Base-by-base conservation (phyloP, 805 yeast species). In the Kodamaea restingae region DNA sequence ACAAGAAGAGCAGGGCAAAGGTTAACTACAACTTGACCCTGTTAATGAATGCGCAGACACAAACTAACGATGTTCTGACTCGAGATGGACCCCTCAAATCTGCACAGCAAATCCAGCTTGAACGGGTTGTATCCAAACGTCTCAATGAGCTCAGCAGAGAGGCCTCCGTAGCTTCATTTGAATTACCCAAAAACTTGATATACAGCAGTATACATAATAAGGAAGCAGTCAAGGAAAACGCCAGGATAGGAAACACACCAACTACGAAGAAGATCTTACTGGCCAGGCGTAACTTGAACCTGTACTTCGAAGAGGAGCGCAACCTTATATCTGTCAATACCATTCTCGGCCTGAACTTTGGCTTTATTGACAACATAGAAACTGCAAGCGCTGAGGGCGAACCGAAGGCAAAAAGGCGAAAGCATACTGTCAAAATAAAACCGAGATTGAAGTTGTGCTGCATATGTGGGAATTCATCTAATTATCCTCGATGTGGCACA, bases 221-320 rank as follows among this genome's bases (percentile, higher is more conserved):
- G 38, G 46, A 43, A 35, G 37, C 49, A 38, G 26, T 46, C 18
- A 54, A 55, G 21, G 54, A 56, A 36, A 53, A 50, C 37, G 40
- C 62, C 8, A 54, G 70, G 36, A 49, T 60, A 18, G 74, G 74
- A 4, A 66, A 65, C 38, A 68, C 74, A 11, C 73, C 73, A 7
- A 54, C 70, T 9, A 65, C 74, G 3, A 68, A 68, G 49, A 58
- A 54, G 35, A 67, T 69, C 14, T 46, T 69, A 21, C 63, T 72
- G 18, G 71, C 73, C 1, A 52, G 67, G 22, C 52, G 74, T 28
- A 69, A 66, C 49, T 59, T 69, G 47, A 66, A 63, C 41, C 63
- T 60, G 60, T 68, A 68, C 44, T 67, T 68, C 41, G 74, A 69
- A 49, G 73, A 69, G 45, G 74, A 69, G 43, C 51, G 70, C 21